Base-by-base conservation (phyloP, 1,139 yeast species). In the Kurtzmaniella quercitrusa region DNA sequence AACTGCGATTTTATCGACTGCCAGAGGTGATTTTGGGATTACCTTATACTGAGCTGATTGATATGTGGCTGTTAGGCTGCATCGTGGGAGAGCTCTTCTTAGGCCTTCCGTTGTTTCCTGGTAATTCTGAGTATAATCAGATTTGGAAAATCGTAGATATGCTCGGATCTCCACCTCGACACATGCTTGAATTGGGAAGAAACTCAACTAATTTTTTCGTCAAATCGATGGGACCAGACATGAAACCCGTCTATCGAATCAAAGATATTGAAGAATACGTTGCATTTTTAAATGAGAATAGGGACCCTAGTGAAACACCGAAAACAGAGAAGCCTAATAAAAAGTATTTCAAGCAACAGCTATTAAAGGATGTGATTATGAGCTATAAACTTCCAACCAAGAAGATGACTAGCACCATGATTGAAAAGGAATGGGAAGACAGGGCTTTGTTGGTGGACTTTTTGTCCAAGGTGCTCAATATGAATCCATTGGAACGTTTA, bases 21-120 rank as follows among this genome's bases (percentile, higher is more conserved):
- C 99, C 99, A 0, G 99, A 93, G 60, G 96, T 93, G 16, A 80
- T 93, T 3, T 65, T 93, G 23, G 98, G 99, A 0, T 71, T 93
- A 38, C 96, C 96, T 4, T 86, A 85, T 54, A 86, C 96, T 0
- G 82, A 95, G 17, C 82, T 96, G 7, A 93, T 93, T 45, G 99
- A 93, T 61, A 89, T 93, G 91, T 93, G 99, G 99, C 89, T 98
- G 2, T 69, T 93, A 38, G 99, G 98, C 2, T 93, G 99, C 67
- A 93, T 94, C 42, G 84, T 91, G 30, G 97, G 96, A 1, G 99
- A 93, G 60, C 67, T 93, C 43, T 93, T 89, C 55, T 65, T 93
- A 43, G 99, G 99, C 0, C 71, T 93, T 44, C 99, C 99, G 1
- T 74, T 93, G 54, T 89, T 93, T 55, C 98, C 99, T 0, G 98